A percentile compares a stretch with the other conserved stretches of the same genome.
phyloP scores from a whole-genome alignment of 495 filamentous ascomycete species.

The Xanthoparmelia taractica region DNA sequence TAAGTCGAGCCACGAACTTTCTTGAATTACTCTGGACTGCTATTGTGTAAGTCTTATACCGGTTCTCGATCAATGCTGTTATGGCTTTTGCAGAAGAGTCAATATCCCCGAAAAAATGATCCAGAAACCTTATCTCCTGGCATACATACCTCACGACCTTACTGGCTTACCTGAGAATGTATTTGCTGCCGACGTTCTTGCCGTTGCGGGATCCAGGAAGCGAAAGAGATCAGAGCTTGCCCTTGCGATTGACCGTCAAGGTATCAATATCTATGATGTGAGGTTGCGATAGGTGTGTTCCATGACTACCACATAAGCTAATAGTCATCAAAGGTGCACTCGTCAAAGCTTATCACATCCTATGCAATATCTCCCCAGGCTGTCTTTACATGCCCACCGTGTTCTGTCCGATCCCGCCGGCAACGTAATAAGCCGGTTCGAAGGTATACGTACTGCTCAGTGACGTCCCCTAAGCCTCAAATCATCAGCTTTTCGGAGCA shows the following conservation, averaged over 20 bases:
- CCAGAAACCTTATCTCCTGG: conserved; percentile 49
- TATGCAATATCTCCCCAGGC: conserved; percentile 80
- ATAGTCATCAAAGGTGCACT: conserved; percentile 55
- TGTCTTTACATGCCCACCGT: conserved; percentile 67
- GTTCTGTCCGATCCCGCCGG: conserved; percentile 59
- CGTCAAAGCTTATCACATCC: conserved; percentile 70
- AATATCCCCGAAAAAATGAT: conserved; percentile 28
- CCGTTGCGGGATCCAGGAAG: conserved; percentile 64
- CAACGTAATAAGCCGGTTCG: conserved; percentile 44
- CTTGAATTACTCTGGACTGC: not conserved
- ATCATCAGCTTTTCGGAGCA: conserved; percentile 50
- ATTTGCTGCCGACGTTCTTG: conserved; percentile 61
- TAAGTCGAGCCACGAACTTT: conserved; percentile 12
- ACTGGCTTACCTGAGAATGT: conserved; percentile 52
- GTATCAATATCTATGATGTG: conserved; percentile 90
- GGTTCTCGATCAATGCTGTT: not conserved
- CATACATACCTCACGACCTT: conserved; percentile 58
- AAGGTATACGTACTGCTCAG: conserved; percentile 62
- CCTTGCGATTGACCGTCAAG: conserved; percentile 82
- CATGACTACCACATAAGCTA: too few relatives aligned
- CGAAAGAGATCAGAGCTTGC: conserved; percentile 80
- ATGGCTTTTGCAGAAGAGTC: not conserved
- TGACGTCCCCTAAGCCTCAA: conserved; percentile 38
- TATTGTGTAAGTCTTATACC: not conserved
- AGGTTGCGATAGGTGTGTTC: too few relatives aligned